phyloP scores from a whole-genome alignment of 2,329 filamentous ascomycete genomes.

The Epichloe scottii region DNA sequence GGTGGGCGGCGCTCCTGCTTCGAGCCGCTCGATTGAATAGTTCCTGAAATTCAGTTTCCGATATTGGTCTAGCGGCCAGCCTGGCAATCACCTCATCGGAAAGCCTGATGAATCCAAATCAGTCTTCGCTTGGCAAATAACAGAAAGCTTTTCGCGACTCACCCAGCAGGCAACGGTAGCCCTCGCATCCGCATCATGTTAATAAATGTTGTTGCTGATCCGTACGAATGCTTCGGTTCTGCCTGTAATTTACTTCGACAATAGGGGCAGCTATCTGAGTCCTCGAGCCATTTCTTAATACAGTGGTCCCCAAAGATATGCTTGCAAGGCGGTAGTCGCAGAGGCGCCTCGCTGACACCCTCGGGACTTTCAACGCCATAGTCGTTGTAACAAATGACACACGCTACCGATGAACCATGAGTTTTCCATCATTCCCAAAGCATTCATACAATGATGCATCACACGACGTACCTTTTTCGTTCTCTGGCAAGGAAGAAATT shows the following conservation, averaged over 20 bases:
- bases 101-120: neutral
- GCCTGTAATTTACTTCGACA: constrained; percentile 49
- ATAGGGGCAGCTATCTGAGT: constrained; percentile 51
- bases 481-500: constrained; percentile 30
- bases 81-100: constrained; percentile 13
- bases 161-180: constrained; percentile 12
- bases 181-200: constrained; percentile 19
- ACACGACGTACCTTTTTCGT: constrained; percentile 33
- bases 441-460: neutral
- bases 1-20: constrained; percentile 15
- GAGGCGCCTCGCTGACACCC: constrained; percentile 41
- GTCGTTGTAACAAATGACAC: constrained; percentile 53
- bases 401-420: constrained; percentile 26
- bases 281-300: constrained; percentile 53
- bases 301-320: constrained; percentile 53
- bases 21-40: constrained; percentile 8
- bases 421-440: neutral
- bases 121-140: neutral
- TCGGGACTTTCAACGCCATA: constrained; percentile 45
- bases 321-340: constrained; percentile 48
- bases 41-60: constrained; percentile 9
- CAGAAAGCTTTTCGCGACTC: neutral
- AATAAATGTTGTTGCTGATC: constrained; percentile 17
- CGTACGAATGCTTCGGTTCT: constrained; percentile 21
- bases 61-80: constrained; percentile 6